These are phyloP conservation scores for Limtongia smithiae DNA, from an alignment of 805 yeast genomes.

Conservation along the genomic window DNA sequence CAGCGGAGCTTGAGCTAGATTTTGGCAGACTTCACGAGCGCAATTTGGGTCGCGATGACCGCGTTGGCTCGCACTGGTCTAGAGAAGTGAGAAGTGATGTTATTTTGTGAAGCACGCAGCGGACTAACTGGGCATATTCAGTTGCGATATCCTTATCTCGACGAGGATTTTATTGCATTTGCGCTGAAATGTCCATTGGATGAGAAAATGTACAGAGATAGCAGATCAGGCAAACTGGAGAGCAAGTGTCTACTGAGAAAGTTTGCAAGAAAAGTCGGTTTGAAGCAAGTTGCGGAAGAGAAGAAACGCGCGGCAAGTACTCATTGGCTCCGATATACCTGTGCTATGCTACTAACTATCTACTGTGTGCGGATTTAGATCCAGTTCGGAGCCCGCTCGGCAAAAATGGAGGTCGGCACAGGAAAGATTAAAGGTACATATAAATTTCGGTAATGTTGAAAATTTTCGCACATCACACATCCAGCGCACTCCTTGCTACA, in stretches of 20 bases:
- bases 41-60: slow-evolving; percentile 87
- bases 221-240: slow-evolving; percentile 37
- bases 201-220: slow-evolving; percentile 37
- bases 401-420: slow-evolving; percentile 82
- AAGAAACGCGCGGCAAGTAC: slow-evolving; percentile 65
- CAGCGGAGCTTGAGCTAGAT: slow-evolving; percentile 63
- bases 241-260: slow-evolving; percentile 57
- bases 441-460: slow-evolving; percentile 30
- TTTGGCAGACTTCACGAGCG: slow-evolving; percentile 70
- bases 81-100: slow-evolving; percentile 61
- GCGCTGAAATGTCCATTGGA: slow-evolving; percentile 38
- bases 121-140: slow-evolving; percentile 65
- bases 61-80: slow-evolving; percentile 82
- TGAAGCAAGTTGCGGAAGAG: slow-evolving; percentile 62
- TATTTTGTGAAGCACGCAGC: slow-evolving; percentile 32
- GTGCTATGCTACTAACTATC: not conserved
- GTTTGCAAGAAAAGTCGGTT: slow-evolving; percentile 49
- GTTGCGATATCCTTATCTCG: slow-evolving; percentile 36
- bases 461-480: too few relatives aligned
- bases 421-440: slow-evolving; percentile 79
- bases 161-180: slow-evolving; percentile 51
- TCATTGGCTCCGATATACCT: not conserved
- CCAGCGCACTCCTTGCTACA: too few relatives aligned
- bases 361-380: slow-evolving; percentile 39
- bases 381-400: slow-evolving; percentile 94